A percentile compares a stretch with the other conserved stretches of the same genome.
Evolutionary conservation across 2,329 filamentous ascomycete species (phyloP).

Genomic region (Diplodia sapinea): DNA sequence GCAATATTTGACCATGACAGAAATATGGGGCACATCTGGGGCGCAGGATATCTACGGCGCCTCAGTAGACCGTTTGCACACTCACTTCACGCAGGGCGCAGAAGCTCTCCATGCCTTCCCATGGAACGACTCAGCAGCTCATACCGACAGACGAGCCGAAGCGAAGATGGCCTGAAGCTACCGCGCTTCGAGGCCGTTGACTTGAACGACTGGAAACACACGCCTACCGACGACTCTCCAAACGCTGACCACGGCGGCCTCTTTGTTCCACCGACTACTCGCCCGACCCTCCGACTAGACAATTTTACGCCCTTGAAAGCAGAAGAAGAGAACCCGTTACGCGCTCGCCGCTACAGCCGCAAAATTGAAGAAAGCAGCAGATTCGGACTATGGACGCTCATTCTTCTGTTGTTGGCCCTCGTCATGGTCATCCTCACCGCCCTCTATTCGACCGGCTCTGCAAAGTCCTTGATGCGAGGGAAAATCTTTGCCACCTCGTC

Average conservation of each 20-base stretch:
- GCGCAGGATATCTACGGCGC: slow-evolving; percentile 13
- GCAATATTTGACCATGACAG: slow-evolving; percentile 17
- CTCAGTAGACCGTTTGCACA: slow-evolving; percentile 14
- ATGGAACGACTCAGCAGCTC: slow-evolving; percentile 23
- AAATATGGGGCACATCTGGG: slow-evolving; percentile 26
- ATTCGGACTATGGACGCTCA: slow-evolving; percentile 19
- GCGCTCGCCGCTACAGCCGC: slow-evolving; percentile 15
- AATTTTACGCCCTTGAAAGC: neutral
- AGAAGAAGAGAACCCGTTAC: slow-evolving; percentile 3
- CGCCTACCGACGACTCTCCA: neutral
- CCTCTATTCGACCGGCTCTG: slow-evolving; percentile 22
- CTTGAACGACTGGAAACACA: slow-evolving; percentile 16
- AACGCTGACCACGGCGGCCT: slow-evolving; percentile 12
- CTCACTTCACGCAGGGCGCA: slow-evolving; percentile 25
- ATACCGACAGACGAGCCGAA: neutral
- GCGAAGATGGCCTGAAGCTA: slow-evolving; percentile 4
- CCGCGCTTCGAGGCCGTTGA: slow-evolving; percentile 20
- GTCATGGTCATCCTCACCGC: slow-evolving; percentile 13
- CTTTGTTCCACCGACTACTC: slow-evolving; percentile 4
- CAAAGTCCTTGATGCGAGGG: slow-evolving; percentile 15
- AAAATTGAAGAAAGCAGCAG: slow-evolving; percentile 22
- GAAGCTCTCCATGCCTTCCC: slow-evolving; percentile 18
- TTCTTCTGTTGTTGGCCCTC: slow-evolving; percentile 12
- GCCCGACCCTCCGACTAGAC: neutral
- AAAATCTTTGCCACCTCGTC: slow-evolving; percentile 20